Evolutionary conservation across 2,329 filamentous ascomycete genomes (phyloP).

Genomic region (Venturia pyrina): DNA sequence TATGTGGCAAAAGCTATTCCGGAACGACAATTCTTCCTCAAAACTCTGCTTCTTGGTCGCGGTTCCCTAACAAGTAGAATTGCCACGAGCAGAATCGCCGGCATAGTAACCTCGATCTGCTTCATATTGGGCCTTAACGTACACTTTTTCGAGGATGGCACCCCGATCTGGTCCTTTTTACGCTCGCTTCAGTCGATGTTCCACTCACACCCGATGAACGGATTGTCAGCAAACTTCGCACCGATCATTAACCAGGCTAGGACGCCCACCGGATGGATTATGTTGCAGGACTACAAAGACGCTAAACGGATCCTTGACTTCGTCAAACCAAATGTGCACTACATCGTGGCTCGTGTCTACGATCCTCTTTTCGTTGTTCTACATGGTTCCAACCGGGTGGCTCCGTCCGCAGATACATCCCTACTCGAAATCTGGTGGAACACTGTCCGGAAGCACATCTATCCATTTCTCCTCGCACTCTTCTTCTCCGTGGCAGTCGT

Average conservation of each 20-base stretch:
- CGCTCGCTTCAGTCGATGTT: conserved; percentile 20
- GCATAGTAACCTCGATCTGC: conserved; percentile 61
- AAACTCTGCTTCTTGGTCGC: conserved; percentile 53
- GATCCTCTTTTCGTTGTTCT: conserved; percentile 65
- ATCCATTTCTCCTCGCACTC: conserved; percentile 53
- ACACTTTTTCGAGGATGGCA: conserved; percentile 59
- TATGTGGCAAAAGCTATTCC: conserved; percentile 26
- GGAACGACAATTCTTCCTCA: conserved; percentile 45
- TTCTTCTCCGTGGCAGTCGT: conserved; percentile 55
- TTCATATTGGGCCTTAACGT: conserved; percentile 66
- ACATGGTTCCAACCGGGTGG: conserved; percentile 55
- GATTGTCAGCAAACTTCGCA: not conserved
- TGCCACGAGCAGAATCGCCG: conserved; percentile 65
- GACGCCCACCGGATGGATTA: conserved; percentile 67
- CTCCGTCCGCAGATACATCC: conserved; percentile 36
- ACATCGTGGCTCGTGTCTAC: conserved; percentile 64
- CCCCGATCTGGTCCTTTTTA: conserved; percentile 16
- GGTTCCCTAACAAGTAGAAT: conserved; percentile 61
- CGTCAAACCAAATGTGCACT: conserved; percentile 60
- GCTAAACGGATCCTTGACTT: conserved; percentile 67
- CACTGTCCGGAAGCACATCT: conserved; percentile 54
- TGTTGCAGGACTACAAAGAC: conserved; percentile 68
- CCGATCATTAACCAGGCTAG: conserved; percentile 62
- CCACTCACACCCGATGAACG: not conserved
- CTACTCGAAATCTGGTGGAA: conserved; percentile 42